Evolutionary conservation across 2,329 filamentous ascomycete genomes (phyloP).

Genomic region (Paraconiothyrium sp.): DNA sequence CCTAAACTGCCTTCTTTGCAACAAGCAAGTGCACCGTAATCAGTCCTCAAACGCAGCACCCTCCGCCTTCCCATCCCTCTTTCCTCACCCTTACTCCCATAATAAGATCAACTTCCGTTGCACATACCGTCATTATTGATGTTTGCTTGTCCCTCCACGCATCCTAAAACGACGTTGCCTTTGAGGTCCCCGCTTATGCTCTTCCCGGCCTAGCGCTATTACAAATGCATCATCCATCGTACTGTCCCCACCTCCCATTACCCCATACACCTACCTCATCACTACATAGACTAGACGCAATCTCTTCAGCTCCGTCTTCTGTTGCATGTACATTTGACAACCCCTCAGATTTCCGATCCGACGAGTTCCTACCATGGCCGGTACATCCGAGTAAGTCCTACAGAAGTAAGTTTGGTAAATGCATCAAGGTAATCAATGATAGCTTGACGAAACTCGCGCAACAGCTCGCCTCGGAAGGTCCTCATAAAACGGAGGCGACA

Average conservation of each 20-base stretch:
- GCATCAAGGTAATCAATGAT: constrained; percentile 1
- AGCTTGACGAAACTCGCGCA: constrained; percentile 54
- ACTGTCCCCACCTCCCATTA: constrained; percentile 1
- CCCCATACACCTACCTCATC: constrained; percentile 1
- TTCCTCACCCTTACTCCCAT: not conserved
- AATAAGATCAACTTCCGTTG: not conserved
- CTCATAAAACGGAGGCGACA: constrained; percentile 40
- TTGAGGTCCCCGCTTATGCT: constrained; percentile 1
- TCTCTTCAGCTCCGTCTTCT: not conserved
- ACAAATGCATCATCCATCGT: constrained; percentile 8
- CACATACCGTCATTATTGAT: not conserved
- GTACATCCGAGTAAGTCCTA: constrained; percentile 18
- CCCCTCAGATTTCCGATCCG: not conserved
- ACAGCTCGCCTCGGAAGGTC: constrained; percentile 53
- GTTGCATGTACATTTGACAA: not conserved
- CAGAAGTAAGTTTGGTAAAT: not conserved
- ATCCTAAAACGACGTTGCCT: not conserved
- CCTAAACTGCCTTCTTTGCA: no score
- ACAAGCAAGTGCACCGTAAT: no score
- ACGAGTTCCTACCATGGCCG: constrained; percentile 18
- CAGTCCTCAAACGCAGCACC: not conserved
- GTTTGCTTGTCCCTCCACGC: not conserved
- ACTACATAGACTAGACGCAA: not conserved
- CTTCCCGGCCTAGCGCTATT: constrained; percentile 3
- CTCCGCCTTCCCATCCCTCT: not conserved